Percentiles rank a stretch among this genome's conserved stretches.
Evolutionary conservation across 345 rosid species (phyloP).

Genomic region (Salix dunnii): DNA sequence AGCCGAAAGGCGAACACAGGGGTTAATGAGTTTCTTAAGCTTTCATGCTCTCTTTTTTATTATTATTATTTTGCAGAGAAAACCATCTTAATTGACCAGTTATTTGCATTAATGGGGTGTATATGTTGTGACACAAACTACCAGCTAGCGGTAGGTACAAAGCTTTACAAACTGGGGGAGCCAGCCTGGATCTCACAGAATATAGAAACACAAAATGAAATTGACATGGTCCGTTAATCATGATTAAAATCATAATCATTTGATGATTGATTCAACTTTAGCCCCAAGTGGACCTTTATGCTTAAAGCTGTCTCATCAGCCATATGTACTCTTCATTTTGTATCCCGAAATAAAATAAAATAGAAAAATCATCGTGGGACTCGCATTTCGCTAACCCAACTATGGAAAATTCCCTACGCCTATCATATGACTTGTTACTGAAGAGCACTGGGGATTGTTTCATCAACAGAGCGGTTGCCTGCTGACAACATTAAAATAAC

Average conservation of each 20-base stretch:
- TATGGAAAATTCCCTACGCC: not conserved
- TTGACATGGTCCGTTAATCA: not conserved
- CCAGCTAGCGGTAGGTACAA: conserved; percentile 1
- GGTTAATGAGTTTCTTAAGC: not conserved
- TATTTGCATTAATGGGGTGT: not conserved
- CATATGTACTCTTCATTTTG: not conserved
- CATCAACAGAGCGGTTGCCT: not conserved
- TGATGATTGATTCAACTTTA: conserved; percentile 16
- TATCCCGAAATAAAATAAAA: not conserved
- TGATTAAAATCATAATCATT: conserved; percentile 12
- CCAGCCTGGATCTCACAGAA: conserved; percentile 8
- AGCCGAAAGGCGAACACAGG: not conserved
- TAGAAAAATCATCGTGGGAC: not conserved
- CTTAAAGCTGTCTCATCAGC: not conserved
- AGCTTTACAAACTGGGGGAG: not conserved
- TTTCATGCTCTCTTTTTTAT: not conserved
- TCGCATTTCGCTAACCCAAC: not conserved
- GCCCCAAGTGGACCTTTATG: not conserved
- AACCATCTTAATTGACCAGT: not conserved
- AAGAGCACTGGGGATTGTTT: not conserved
- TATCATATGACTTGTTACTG: not conserved
- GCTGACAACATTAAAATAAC: not conserved
- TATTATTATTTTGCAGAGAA: not conserved
- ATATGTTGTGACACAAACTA: too few species aligned
- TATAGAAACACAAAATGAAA: not conserved